Evolutionary conservation across 768 basidiomycete genomes (phyloP).

Genomic region (Naematelia aurantialba): DNA sequence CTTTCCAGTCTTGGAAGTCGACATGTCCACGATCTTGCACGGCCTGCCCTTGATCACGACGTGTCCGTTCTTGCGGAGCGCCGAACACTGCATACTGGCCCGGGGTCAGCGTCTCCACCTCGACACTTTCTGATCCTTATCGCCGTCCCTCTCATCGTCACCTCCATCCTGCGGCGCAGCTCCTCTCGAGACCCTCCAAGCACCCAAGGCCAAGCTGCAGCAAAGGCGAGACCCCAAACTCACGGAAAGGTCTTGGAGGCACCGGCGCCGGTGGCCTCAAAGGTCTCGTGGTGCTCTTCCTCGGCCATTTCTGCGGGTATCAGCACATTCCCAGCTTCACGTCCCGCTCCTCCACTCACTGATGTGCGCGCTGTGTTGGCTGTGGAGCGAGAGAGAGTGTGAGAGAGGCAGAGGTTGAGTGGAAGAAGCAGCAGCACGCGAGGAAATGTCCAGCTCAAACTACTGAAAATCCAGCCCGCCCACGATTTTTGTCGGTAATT

Average conservation of each 20-base stretch:
- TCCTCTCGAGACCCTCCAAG: not conserved
- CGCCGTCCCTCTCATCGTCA: not conserved
- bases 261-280: conserved; percentile 66
- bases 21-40: conserved; percentile 96
- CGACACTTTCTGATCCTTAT: not conserved
- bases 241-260: conserved; percentile 50
- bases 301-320: conserved; percentile 55
- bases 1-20: conserved; percentile 93
- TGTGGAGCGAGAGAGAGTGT: not conserved
- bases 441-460: not conserved
- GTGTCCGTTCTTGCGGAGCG: conserved; percentile 65
- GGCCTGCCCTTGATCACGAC: conserved; percentile 97
- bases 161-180: not conserved
- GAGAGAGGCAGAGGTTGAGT: not conserved
- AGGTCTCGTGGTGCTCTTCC: conserved; percentile 82
- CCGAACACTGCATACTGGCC: conserved; percentile 71
- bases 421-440: not conserved
- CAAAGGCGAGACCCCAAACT: conserved; percentile 14
- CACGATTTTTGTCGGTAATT: conserved; percentile 4
- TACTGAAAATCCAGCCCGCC: not conserved
- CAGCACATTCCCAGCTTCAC: not conserved
- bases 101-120: conserved; percentile 30
- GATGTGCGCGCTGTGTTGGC: not conserved
- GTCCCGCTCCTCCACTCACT: not conserved
- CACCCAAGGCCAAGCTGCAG: not conserved